phyloP scores from a whole-genome alignment of 352 stramenopile genomes.

The Globisporangium emineosum region DNA sequence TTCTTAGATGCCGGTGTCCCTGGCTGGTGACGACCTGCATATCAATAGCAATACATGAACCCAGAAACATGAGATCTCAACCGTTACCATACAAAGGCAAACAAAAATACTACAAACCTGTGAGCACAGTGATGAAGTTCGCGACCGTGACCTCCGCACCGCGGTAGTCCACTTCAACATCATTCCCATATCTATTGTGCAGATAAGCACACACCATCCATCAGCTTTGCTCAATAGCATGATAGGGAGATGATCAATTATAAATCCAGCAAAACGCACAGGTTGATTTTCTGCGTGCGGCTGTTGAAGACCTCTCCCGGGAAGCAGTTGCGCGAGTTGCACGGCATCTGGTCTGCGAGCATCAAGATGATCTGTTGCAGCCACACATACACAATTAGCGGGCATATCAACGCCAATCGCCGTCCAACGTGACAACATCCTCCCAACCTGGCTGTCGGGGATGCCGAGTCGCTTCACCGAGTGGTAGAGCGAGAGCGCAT shows the following conservation, averaged over 20 bases:
- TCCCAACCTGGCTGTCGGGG: conserved; percentile 87
- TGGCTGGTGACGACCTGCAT: conserved; percentile 74
- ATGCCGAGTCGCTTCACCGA: conserved; percentile 92
- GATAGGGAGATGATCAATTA: neutral
- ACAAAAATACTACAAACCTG: conserved; percentile 34
- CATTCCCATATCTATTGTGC: conserved; percentile 71
- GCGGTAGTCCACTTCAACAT: conserved; percentile 94
- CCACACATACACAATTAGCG: neutral
- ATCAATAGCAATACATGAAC: neutral
- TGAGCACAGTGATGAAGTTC: conserved; percentile 95
- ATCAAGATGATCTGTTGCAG: conserved; percentile 90
- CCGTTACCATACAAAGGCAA: neutral
- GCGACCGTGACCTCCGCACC: conserved; percentile 96
- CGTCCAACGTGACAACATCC: neutral
- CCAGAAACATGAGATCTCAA: neutral
- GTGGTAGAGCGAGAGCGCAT: conserved; percentile 94
- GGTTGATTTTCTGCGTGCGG: conserved; percentile 86
- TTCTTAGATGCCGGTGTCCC: conserved; percentile 89
- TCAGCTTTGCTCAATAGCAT: conserved; percentile 5
- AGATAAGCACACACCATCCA: neutral
- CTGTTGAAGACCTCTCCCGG: conserved; percentile 90
- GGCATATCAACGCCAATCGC: neutral
- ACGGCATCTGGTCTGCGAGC: conserved; percentile 96
- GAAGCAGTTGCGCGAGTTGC: conserved; percentile 90
- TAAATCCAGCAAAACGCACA: conserved; percentile 26